A percentile compares a stretch with the other conserved stretches of the same genome.
phyloP scores from a whole-genome alignment of 257 asterid genomes.

The Ajuga chamaepitys region DNA sequence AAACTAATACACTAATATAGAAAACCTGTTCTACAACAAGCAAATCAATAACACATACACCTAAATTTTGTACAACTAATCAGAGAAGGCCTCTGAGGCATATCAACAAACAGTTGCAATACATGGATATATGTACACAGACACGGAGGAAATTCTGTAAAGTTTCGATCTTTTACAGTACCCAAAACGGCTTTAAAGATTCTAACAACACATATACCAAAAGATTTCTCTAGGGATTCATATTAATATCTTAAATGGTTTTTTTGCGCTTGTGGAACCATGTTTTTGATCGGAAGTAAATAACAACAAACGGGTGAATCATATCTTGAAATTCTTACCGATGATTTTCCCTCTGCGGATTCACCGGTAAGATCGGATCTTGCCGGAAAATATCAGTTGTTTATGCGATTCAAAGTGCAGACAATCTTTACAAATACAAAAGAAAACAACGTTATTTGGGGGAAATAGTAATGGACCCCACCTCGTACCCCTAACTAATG shows the following conservation, averaged over 20 bases:
- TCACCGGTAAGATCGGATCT: constrained; percentile 29
- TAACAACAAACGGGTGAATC: constrained; percentile 33
- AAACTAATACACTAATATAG: neutral
- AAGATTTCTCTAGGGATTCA: constrained; percentile 3
- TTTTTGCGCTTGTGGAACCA: constrained; percentile 54
- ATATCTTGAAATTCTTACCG: constrained; percentile 30
- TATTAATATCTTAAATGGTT: neutral
- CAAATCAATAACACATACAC: neutral
- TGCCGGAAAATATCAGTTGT: constrained; percentile 18
- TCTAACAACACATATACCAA: neutral
- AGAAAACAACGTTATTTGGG: neutral
- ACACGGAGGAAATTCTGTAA: neutral
- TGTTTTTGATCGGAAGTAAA: constrained; percentile 30
- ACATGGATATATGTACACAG: neutral
- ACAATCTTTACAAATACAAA: neutral
- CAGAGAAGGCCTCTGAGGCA: neutral
- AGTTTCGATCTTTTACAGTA: neutral
- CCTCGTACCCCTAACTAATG: constrained; percentile 2
- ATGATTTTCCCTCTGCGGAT: constrained; percentile 6
- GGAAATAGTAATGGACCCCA: neutral
- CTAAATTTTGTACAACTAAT: neutral
- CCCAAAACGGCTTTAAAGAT: neutral
- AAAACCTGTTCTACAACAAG: neutral
- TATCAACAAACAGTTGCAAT: neutral
- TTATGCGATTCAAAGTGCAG: constrained; percentile 1